These are phyloP conservation scores for Alternaria rosae DNA, from an alignment of 2,329 filamentous ascomycete species.

Conservation along the genomic window DNA sequence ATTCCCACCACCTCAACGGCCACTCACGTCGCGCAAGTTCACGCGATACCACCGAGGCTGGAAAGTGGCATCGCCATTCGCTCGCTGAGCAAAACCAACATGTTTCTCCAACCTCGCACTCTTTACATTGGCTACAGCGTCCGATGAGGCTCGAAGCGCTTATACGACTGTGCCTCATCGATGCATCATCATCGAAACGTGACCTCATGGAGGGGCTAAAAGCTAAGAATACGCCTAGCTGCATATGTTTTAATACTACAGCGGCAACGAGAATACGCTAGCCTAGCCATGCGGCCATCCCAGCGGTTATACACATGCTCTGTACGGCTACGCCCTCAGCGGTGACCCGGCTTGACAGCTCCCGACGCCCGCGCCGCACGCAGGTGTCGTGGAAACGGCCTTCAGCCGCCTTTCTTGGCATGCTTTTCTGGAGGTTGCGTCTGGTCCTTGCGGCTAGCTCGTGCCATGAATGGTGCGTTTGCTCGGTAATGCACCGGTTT, in stretches of 20 bases:
- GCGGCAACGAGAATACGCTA: constrained; percentile 33
- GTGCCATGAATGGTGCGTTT: constrained; percentile 33
- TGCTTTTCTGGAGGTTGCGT: constrained; percentile 26
- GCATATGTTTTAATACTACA: constrained; percentile 31
- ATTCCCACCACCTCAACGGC: constrained; percentile 7
- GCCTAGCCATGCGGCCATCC: constrained; percentile 25
- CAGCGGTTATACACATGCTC: constrained; percentile 37
- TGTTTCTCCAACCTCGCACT: constrained; percentile 2
- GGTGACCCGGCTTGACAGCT: constrained; percentile 29
- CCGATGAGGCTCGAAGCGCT: constrained; percentile 32
- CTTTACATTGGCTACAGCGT: constrained; percentile 18
- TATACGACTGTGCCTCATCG: constrained; percentile 35
- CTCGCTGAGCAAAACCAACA: constrained; percentile 14
- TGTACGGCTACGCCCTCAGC: constrained; percentile 34
- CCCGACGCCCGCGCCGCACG: constrained; percentile 32
- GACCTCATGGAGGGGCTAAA: constrained; percentile 33
- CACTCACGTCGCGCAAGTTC: constrained; percentile 11
- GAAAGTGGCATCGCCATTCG: constrained; percentile 10
- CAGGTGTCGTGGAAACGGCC: constrained; percentile 24
- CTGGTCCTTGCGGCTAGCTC: constrained; percentile 31
- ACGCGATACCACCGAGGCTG: constrained; percentile 13
- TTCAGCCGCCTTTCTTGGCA: constrained; percentile 42
- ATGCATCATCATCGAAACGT: constrained; percentile 29
- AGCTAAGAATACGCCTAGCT: constrained; percentile 34
- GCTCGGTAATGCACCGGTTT: constrained; percentile 29